Base-by-base conservation (phyloP, 495 filamentous ascomycete species). In the Trichocladium uniseriatum region DNA sequence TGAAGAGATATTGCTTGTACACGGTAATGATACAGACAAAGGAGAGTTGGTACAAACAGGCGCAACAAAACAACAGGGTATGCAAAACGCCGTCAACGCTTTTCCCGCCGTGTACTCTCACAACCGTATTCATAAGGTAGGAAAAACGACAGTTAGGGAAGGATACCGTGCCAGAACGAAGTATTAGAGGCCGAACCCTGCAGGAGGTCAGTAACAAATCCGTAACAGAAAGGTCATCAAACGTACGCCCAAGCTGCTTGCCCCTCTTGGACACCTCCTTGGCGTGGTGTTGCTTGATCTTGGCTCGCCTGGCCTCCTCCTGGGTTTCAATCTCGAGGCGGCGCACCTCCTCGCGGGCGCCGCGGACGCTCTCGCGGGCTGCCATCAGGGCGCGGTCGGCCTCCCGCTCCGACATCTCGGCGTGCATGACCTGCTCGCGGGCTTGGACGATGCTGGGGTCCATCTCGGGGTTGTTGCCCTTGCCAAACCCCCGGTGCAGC, bases 201-300 rank as follows among this genome's bases (percentile, higher is more conserved):
- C 22, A n/a, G n/a, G n/a, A n/a, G n/a, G n/a, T n/a, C n/a, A n/a
- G n/a, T n/a, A n/a, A n/a, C n/a, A n/a, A n/a, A n/a, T n/a, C n/a
- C 11, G n/a, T 5, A 16, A 6, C 28, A 8, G 18, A 5, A 13
- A 48, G n/a, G n/a, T n/a, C n/a, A n/a, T n/a, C n/a, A 31, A 18
- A 72, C 79, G 60, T 72, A 82, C 82, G 75, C 22, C 80, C 81
- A 55, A 84, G 74, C 14, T 74, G 70, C 69, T 80, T 76, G n/a
- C 76, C 80, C 21, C 79, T 65, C 76, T 83, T 83, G 24, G 75
- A 76, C 19, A 86, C 76, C 49, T 71, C 69, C 48, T 69, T 76
- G 0, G 80, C 81, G 54, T 84, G 75, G 49, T 73, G 70, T 57
- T 81, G 76, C 73, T 86, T 86, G 38, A 83, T 79, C 69, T 77